A percentile compares a stretch with the other conserved stretches of the same genome.
phyloP scores from a whole-genome alignment of 2,329 filamentous ascomycete genomes.

The Curvularia sp. region DNA sequence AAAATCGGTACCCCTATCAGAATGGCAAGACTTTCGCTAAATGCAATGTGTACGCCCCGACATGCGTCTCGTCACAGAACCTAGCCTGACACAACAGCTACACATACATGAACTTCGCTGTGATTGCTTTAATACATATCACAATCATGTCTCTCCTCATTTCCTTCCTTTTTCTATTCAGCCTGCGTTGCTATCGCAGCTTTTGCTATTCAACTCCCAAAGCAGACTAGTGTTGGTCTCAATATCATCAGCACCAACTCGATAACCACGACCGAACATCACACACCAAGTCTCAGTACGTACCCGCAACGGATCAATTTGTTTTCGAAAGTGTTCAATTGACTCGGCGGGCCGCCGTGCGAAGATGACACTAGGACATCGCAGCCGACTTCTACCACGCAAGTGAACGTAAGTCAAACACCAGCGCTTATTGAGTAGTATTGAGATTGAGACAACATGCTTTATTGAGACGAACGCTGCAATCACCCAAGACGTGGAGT shows the following conservation, averaged over 20 bases:
- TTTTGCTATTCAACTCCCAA: slow-evolving; percentile 47
- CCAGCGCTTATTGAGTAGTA: slow-evolving; percentile 33
- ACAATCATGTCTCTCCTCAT: slow-evolving; percentile 23
- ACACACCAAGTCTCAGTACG: slow-evolving; percentile 3
- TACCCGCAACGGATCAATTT: slow-evolving; percentile 13
- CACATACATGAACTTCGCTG: not conserved
- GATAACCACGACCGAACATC: slow-evolving; percentile 2
- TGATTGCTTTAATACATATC: slow-evolving; percentile 1
- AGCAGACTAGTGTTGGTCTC: slow-evolving; percentile 30
- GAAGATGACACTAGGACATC: slow-evolving; percentile 4
- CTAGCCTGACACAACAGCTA: slow-evolving; percentile 3
- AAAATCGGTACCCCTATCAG: not conserved
- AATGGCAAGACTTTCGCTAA: slow-evolving; percentile 4
- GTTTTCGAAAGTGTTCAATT: slow-evolving; percentile 12
- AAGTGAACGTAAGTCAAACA: slow-evolving; percentile 17
- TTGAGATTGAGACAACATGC: slow-evolving; percentile 29
- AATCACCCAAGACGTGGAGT: not conserved
- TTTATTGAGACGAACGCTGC: slow-evolving; percentile 16
- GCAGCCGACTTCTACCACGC: slow-evolving; percentile 23
- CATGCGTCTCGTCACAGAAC: slow-evolving; percentile 4
- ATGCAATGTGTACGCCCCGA: slow-evolving; percentile 6
- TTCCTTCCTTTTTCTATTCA: slow-evolving; percentile 34
- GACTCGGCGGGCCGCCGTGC: slow-evolving; percentile 6
- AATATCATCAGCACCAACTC: slow-evolving; percentile 20
- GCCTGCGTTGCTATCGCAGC: slow-evolving; percentile 6